Base-by-base conservation (phyloP, 108 stramenopile species). In the Parmales sp. region DNA sequence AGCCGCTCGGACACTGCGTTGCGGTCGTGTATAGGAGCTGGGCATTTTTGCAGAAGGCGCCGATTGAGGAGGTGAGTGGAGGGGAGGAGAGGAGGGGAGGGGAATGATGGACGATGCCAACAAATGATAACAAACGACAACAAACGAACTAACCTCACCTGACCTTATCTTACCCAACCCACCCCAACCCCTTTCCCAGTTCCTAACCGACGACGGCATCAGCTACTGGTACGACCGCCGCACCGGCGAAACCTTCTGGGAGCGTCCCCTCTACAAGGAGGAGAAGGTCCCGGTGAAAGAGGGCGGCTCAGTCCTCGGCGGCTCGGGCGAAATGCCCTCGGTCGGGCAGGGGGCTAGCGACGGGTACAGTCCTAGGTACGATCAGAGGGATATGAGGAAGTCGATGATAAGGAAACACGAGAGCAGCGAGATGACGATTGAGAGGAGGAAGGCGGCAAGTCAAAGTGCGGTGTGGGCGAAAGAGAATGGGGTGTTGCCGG, bases 231-330 rank as follows among this genome's bases (percentile, higher is more conserved):
- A 75, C 67, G 72, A 84, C 66, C 73, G 81, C 5, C 49, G 76
- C 23, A 78, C 83, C 11, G 83, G 83, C 23, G 74, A 82, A 66
- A 84, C 83, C 1, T 80, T 80, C 69, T 84, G 83, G 83, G 83
- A 84, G 67, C 41, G 81, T 18, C 84, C 84, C 2, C 67, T 82
- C 37, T 43, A 64, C 19, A 64, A 74, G 9, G 76, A 80, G 31
- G 81, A 82, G 64, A 74, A 78, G 65, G 51, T 70, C 23, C 43
- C 73, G 6, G 73, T 79, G 0, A 76, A 74, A 31, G 68, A 79
- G 37, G 81, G 81, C 9, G 81, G 81, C 37, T 70, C 72, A 22
- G 25, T 71, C 9, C 50, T 83, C 22, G 72, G 39, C 31, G 31
- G 39, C 25, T 16, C 29, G 37, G 54, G 54, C 2, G 54, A 60